Conservation (phyloP, 2,329 filamentous ascomycete genomes). For the Metarhizium brunneum region DNA sequence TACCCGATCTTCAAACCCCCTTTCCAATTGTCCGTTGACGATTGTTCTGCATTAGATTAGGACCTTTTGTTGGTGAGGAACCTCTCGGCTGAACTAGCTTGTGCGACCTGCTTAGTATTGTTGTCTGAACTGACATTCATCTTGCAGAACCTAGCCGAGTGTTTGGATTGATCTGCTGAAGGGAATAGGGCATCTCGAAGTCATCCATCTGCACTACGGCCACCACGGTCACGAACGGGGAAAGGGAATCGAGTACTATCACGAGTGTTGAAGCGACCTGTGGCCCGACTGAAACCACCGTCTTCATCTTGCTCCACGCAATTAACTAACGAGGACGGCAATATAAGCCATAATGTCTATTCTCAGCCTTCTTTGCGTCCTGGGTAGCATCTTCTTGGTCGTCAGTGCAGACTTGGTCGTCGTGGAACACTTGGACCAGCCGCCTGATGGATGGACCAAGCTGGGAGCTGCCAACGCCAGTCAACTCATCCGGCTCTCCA, state of each 20-base stretch:
- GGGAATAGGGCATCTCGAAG: too few relatives aligned
- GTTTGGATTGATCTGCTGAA: too few relatives aligned
- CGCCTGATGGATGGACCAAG: slow-evolving; percentile 15
- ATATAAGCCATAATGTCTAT: neutral
- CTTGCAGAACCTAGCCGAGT: too few relatives aligned
- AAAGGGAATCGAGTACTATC: too few relatives aligned
- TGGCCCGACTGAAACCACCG: too few relatives aligned
- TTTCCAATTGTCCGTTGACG: neutral
- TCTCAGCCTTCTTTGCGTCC: neutral
- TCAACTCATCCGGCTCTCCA: slow-evolving; percentile 18
- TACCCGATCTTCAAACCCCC: too few relatives aligned
- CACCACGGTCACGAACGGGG: too few relatives aligned
- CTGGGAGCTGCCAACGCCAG: slow-evolving; percentile 9
- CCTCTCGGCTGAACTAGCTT: neutral
- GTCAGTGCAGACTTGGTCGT: neutral
- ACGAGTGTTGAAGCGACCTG: too few relatives aligned
- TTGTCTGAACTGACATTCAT: neutral
- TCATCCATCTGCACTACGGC: too few relatives aligned
- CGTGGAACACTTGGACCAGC: slow-evolving; percentile 12
- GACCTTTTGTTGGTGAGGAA: too few relatives aligned
- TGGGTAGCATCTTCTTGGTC: neutral
- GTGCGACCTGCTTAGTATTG: neutral
- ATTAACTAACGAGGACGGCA: neutral
- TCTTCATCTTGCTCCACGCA: neutral
- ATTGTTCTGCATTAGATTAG: neutral